Evolutionary conservation across 768 basidiomycete genomes (phyloP).

Genomic region (Trametes elegans): DNA sequence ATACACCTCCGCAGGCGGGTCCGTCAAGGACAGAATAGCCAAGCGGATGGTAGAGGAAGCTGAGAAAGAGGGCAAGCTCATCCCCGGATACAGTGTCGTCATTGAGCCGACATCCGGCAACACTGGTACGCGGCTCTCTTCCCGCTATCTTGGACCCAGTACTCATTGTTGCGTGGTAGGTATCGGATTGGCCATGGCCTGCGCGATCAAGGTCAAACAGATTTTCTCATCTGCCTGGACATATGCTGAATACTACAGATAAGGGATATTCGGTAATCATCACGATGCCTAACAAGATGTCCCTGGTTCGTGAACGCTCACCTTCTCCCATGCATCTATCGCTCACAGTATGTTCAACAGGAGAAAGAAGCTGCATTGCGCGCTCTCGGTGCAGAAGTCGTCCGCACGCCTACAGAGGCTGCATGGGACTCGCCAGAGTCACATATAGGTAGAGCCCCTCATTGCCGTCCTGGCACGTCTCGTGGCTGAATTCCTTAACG

Average conservation of each 20-base stretch:
- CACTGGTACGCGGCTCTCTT: slow-evolving; percentile 58
- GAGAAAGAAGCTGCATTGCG: slow-evolving; percentile 94
- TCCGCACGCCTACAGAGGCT: slow-evolving; percentile 90
- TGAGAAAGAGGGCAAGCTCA: slow-evolving; percentile 80
- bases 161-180: slow-evolving; percentile 41
- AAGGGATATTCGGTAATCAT: slow-evolving; percentile 92
- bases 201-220: slow-evolving; percentile 80
- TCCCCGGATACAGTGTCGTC: slow-evolving; percentile 85
- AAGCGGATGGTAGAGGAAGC: slow-evolving; percentile 97
- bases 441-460: slow-evolving; percentile 77
- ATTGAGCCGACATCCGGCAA: slow-evolving; percentile 97
- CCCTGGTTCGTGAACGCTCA: slow-evolving; percentile 44
- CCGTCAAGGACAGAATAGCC: slow-evolving; percentile 94
- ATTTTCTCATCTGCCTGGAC: slow-evolving; percentile 22
- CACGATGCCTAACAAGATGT: slow-evolving; percentile 95
- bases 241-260: slow-evolving; percentile 74
- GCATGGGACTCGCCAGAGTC: slow-evolving; percentile 88
- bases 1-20: slow-evolving; percentile 87
- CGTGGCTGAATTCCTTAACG: slow-evolving; percentile 88
- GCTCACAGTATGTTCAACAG: slow-evolving; percentile 28
- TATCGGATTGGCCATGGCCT: slow-evolving; percentile 90
- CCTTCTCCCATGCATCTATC: background rate
- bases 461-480: slow-evolving; percentile 37
- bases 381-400: slow-evolving; percentile 90
- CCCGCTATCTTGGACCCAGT: background rate